Evolutionary conservation across 768 basidiomycete genomes (phyloP), one percentile per base, ranked within the genome.

Genomic region (Cystobasidiopsis lactophilus): DNA sequence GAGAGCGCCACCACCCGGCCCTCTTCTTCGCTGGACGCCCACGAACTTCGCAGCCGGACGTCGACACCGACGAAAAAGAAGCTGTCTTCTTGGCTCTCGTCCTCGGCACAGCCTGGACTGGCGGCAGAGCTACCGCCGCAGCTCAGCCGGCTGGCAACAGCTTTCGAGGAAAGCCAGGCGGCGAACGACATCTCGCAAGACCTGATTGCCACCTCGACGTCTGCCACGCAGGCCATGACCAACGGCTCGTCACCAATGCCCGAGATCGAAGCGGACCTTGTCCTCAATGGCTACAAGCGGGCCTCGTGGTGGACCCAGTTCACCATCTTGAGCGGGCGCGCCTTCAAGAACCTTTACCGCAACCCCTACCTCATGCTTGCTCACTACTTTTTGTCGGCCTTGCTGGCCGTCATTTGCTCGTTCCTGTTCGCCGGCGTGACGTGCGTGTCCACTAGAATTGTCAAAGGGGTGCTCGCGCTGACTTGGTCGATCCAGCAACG

Each of bases 291-390:
- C 7, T 69, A 65, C 60, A 63, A 80, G 66, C 74, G 85, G 52
- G 93, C 91, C 5, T 80, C 75, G 57, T 86, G 79, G 76, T 72
- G 71, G 40, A 89, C 82, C 18, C 93, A 98, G 69, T 96, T 98
- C 63, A 75, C 76, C 64, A 89, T 95, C 52, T 68, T 98, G 64
- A 93, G 86, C 64, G 89, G 89, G 24, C 69, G 93, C 53, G 88
- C 91, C 21, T 96, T 98, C 74, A 96, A 96, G 75, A 96, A 96
- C 63, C 67, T 98, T 55, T 96, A 98, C 65, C 73, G 91, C 24
- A 86, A 98, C 62, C 91, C 91, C 0, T 80, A 88, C 45, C 67
- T 98, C 52, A 73, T 98, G 71, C 74, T 78, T 2, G 80, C 88
- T 5, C 93, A 98, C 68, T 98, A 96, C 67, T 62, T 78, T 40